A percentile compares a stretch with the other conserved stretches of the same genome.
These are phyloP conservation scores for Boletus tylopilopsis DNA, from an alignment of 768 basidiomycete species.

Conservation along the genomic window DNA sequence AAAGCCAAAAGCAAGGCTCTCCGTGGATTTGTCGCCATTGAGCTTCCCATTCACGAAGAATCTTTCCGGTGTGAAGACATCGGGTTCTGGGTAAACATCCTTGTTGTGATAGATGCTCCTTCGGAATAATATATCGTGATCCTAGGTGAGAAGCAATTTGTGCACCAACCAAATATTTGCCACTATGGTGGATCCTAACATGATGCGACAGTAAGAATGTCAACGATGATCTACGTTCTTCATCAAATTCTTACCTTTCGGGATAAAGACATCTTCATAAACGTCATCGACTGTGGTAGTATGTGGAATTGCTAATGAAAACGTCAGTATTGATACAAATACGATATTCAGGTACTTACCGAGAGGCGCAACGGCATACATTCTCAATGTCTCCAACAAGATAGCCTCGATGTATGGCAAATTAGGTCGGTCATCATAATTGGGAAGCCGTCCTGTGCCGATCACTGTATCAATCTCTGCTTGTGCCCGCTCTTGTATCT, in stretches of 20 bases:
- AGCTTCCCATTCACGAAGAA: slow-evolving; percentile 20
- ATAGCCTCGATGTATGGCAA: slow-evolving; percentile 31
- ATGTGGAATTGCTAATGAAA: slow-evolving; percentile 14
- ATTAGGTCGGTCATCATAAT: slow-evolving; percentile 17
- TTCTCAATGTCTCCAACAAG: slow-evolving; percentile 28
- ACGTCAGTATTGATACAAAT: background rate
- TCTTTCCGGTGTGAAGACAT: slow-evolving; percentile 31
- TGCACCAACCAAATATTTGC: slow-evolving; percentile 19
- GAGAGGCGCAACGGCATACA: slow-evolving; percentile 25
- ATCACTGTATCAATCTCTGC: slow-evolving; percentile 29
- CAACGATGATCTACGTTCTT: background rate
- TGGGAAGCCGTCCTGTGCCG: slow-evolving; percentile 27
- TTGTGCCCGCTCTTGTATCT: slow-evolving; percentile 29
- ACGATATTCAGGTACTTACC: slow-evolving; percentile 9
- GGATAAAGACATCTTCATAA: slow-evolving; percentile 19
- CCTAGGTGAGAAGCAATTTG: background rate
- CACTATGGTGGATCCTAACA: slow-evolving; percentile 16
- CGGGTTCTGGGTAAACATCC: slow-evolving; percentile 15
- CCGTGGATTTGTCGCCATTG: background rate
- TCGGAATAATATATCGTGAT: background rate
- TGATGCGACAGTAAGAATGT: background rate
- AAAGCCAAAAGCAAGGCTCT: slow-evolving; percentile 18
- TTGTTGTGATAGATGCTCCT: slow-evolving; percentile 17
- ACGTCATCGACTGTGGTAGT: slow-evolving; percentile 17
- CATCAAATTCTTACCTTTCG: slow-evolving; percentile 15